phyloP scores from a whole-genome alignment of 192 early-diverging fungal genomes.

The Linderina pennispora region DNA sequence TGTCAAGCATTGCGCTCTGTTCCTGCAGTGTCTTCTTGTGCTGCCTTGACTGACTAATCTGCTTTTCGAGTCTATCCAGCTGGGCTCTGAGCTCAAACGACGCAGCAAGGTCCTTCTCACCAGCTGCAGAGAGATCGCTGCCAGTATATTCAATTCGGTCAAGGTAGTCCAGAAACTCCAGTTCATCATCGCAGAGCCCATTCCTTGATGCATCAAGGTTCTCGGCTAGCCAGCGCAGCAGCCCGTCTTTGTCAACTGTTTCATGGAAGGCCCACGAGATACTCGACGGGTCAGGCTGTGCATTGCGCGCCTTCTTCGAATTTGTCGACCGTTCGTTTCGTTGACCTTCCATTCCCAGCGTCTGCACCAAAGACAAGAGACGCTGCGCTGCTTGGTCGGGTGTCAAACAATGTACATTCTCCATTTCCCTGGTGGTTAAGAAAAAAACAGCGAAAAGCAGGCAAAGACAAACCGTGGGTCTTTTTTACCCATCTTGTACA shows the following conservation, averaged over 20 bases:
- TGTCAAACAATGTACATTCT: constrained; percentile 7
- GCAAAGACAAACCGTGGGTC: no score
- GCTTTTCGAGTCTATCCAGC: background rate
- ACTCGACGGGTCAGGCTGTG: constrained; percentile 19
- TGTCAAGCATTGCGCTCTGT: constrained; percentile 14
- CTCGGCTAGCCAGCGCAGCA: constrained; percentile 27
- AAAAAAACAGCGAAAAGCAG: background rate
- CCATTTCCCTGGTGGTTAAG: constrained; percentile 7
- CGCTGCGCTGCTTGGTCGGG: constrained; percentile 28
- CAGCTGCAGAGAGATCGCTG: background rate
- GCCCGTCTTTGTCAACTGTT: constrained; percentile 24
- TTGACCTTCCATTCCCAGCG: constrained; percentile 1
- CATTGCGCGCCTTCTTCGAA: constrained; percentile 1
- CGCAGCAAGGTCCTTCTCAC: background rate
- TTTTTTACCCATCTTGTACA: no score
- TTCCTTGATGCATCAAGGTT: constrained; percentile 23
- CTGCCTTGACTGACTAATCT: constrained; percentile 8
- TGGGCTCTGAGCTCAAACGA: constrained; percentile 20
- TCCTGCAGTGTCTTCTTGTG: constrained; percentile 7
- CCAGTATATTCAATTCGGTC: constrained; percentile 16
- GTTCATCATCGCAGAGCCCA: constrained; percentile 21
- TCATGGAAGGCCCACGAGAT: constrained; percentile 44
- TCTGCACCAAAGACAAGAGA: constrained; percentile 16
- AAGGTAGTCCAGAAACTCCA: constrained; percentile 25
- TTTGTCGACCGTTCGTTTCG: background rate